Percentiles rank a stretch among this genome's conserved stretches.
These are phyloP conservation scores for Aspergillus ustus DNA, from an alignment of 2,329 filamentous ascomycete species.

Conservation along the genomic window DNA sequence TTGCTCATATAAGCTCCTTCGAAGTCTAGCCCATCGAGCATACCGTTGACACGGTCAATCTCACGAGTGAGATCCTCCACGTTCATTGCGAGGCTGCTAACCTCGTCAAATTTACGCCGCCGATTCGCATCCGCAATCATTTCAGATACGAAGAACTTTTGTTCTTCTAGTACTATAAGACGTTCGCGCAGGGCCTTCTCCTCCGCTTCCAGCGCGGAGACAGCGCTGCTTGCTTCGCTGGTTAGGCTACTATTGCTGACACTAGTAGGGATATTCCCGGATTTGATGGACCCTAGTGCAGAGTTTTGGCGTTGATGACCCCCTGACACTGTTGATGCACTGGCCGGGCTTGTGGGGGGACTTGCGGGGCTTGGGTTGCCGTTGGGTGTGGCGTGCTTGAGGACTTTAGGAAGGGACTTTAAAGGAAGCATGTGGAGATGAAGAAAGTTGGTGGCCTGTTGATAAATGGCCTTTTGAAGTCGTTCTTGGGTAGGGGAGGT, in stretches of 20 bases:
- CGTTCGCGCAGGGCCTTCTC: slow-evolving; percentile 81
- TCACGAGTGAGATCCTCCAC: slow-evolving; percentile 80
- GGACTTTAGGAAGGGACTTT: slow-evolving; percentile 71
- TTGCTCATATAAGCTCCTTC: slow-evolving; percentile 52
- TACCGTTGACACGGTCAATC: slow-evolving; percentile 69
- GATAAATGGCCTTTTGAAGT: slow-evolving; percentile 81
- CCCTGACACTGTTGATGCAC: slow-evolving; percentile 24
- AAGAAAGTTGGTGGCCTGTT: slow-evolving; percentile 79
- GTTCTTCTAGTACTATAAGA: slow-evolving; percentile 85
- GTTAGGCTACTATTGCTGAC: slow-evolving; percentile 57
- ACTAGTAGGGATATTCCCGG: slow-evolving; percentile 55
- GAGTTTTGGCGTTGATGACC: slow-evolving; percentile 40
- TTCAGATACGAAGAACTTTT: slow-evolving; percentile 83
- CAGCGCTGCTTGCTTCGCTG: slow-evolving; percentile 59
- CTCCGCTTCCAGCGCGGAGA: slow-evolving; percentile 75
- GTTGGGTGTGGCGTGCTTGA: slow-evolving; percentile 64
- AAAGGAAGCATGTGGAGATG: slow-evolving; percentile 90
- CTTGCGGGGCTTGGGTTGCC: slow-evolving; percentile 40
- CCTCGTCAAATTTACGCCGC: slow-evolving; percentile 82
- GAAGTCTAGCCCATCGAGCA: slow-evolving; percentile 70
- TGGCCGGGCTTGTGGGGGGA: slow-evolving; percentile 27
- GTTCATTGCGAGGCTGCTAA: slow-evolving; percentile 77
- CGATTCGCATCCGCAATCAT: slow-evolving; percentile 81
- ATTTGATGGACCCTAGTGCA: slow-evolving; percentile 64
- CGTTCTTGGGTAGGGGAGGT: slow-evolving; percentile 72